A percentile compares a stretch with the other conserved stretches of the same genome.
phyloP scores from a whole-genome alignment of 768 basidiomycete species.

The Termitomyces heimii region DNA sequence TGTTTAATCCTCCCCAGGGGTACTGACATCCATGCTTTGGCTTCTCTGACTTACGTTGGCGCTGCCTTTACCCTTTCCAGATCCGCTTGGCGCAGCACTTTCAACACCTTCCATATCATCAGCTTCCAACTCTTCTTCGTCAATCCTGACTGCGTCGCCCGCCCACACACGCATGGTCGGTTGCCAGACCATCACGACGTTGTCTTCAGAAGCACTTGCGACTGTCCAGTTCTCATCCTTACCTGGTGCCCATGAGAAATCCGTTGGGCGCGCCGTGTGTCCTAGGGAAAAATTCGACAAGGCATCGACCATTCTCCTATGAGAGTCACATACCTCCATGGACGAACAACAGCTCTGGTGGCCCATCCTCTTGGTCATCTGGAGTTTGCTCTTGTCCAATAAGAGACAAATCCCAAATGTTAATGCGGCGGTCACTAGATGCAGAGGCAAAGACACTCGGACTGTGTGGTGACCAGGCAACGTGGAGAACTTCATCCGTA shows the following conservation, averaged over 20 bases:
- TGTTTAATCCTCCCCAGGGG: slow-evolving; percentile 47
- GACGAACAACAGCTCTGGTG: slow-evolving; percentile 92
- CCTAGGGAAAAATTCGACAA: slow-evolving; percentile 35
- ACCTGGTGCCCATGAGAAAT: slow-evolving; percentile 94
- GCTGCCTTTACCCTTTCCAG: slow-evolving; percentile 27
- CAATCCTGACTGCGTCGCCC: slow-evolving; percentile 79
- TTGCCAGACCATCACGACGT: slow-evolving; percentile 96
- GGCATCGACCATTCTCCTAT: background rate
- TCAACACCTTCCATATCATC: slow-evolving; percentile 78
- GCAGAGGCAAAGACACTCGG: slow-evolving; percentile 92
- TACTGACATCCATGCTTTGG: slow-evolving; percentile 59
- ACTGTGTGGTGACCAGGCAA: slow-evolving; percentile 94
- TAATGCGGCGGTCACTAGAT: slow-evolving; percentile 88
- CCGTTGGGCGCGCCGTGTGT: slow-evolving; percentile 84
- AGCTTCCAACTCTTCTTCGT: slow-evolving; percentile 79
- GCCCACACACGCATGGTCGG: slow-evolving; percentile 94
- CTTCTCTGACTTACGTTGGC: slow-evolving; percentile 40
- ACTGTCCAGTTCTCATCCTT: slow-evolving; percentile 80
- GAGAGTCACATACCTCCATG: slow-evolving; percentile 69
- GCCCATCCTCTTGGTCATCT: slow-evolving; percentile 97
- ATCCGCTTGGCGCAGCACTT: slow-evolving; percentile 21
- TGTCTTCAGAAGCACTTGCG: slow-evolving; percentile 91
- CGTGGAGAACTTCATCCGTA: slow-evolving; percentile 89
- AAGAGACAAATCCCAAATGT: slow-evolving; percentile 89
- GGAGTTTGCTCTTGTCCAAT: slow-evolving; percentile 97